These are phyloP conservation scores for Suhomyces chickasaworum DNA, from an alignment of 1,139 yeast genomes.

Conservation along the genomic window DNA sequence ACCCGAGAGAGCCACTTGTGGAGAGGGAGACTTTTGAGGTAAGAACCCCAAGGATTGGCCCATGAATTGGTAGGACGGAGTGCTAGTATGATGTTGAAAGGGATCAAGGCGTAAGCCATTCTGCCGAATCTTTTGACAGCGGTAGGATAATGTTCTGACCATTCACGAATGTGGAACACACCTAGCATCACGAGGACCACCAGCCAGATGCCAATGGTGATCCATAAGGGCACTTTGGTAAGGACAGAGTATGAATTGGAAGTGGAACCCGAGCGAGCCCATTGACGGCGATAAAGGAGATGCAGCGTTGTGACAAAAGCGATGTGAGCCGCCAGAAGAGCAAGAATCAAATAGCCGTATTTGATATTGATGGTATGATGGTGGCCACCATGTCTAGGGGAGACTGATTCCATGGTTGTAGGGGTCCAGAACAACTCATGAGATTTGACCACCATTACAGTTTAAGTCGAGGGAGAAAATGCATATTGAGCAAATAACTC, in stretches of 20 bases:
- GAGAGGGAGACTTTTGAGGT: constrained; percentile 55
- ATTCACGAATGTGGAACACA: constrained; percentile 24
- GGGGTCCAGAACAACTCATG: not conserved
- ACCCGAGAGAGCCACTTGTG: constrained; percentile 85
- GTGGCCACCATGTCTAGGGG: constrained; percentile 33
- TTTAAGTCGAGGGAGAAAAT: not conserved
- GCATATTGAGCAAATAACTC: not conserved
- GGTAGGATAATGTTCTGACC: constrained; percentile 25
- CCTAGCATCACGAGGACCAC: constrained; percentile 24
- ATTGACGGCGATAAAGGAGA: constrained; percentile 13
- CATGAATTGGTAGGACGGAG: constrained; percentile 53
- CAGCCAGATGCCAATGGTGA: constrained; percentile 36
- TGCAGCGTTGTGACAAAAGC: constrained; percentile 6
- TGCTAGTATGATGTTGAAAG: constrained; percentile 62
- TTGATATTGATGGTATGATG: constrained; percentile 42
- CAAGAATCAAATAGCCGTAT: constrained; percentile 51
- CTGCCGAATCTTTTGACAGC: constrained; percentile 54
- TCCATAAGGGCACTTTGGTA: constrained; percentile 28
- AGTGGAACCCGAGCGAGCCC: constrained; percentile 31
- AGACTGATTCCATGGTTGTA: not conserved
- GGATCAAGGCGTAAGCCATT: constrained; percentile 64
- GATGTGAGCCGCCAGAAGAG: constrained; percentile 35
- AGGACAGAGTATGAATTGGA: constrained; percentile 16
- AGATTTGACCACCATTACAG: not conserved
- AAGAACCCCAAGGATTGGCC: constrained; percentile 32